Percentiles rank a stretch among this genome's conserved stretches.
Conservation (phyloP, 2,329 filamentous ascomycete species). For the Monilinia vaccinii-corymbosi region DNA sequence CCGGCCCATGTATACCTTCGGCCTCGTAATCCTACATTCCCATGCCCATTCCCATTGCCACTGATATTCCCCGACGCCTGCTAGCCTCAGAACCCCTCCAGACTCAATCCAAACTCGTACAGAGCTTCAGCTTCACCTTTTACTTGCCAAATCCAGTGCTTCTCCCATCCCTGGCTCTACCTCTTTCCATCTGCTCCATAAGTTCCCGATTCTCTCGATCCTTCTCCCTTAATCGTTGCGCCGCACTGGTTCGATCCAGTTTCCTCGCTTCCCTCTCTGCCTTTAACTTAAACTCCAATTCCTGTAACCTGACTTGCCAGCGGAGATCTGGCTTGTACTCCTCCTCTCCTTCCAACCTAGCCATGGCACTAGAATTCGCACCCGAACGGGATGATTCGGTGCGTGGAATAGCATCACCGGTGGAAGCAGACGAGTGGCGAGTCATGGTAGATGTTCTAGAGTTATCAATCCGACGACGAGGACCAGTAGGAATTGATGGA, state of each 20-base stretch:
- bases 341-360: constrained; percentile 25
- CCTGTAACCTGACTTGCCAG: constrained; percentile 77
- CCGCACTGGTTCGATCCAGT: constrained; percentile 74
- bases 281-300: constrained; percentile 82
- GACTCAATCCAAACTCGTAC: neutral
- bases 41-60: neutral
- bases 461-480: constrained; percentile 19
- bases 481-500: constrained; percentile 30
- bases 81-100: neutral
- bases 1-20: neutral
- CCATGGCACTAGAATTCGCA: neutral
- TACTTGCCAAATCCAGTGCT: neutral
- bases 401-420: constrained; percentile 19
- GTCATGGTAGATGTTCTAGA: constrained; percentile 37
- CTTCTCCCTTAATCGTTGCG: constrained; percentile 70
- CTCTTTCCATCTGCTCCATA: constrained; percentile 46
- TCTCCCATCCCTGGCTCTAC: constrained; percentile 18
- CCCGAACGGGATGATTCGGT: constrained; percentile 17
- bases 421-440: constrained; percentile 43
- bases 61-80: neutral
- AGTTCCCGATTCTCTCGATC: constrained; percentile 65
- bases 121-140: neutral
- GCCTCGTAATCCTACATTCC: neutral
- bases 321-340: constrained; percentile 50
- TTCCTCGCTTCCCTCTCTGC: constrained; percentile 80